phyloP scores from a whole-genome alignment of 108 stramenopile species.

The Skeletonema costatum region DNA sequence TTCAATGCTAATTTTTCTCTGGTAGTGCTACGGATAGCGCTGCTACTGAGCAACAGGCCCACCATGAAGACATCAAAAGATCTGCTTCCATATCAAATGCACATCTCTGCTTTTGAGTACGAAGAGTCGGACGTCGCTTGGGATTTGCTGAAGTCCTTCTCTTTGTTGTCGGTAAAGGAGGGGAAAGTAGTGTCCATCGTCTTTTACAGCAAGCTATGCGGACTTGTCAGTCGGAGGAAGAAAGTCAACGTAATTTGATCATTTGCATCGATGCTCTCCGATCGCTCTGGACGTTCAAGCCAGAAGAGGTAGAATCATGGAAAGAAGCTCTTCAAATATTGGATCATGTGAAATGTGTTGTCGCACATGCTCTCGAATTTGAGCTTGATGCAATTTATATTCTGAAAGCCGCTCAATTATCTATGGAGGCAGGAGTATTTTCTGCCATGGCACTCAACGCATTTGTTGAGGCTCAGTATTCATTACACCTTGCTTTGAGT shows the following conservation, averaged over 20 bases:
- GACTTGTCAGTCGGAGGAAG: conserved; percentile 46
- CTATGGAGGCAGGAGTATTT: conserved; percentile 59
- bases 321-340: conserved; percentile 51
- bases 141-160: conserved; percentile 70
- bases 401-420: conserved; percentile 47
- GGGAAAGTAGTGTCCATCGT: conserved; percentile 64
- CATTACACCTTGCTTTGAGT: conserved; percentile 52
- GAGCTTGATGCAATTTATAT: conserved; percentile 16
- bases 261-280: conserved; percentile 54
- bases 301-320: conserved; percentile 49
- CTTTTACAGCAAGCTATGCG: conserved; percentile 62
- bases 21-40: background rate
- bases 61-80: background rate
- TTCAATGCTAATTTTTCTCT: conserved; percentile 9
- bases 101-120: conserved; percentile 47
- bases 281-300: conserved; percentile 56
- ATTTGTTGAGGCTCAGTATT: conserved; percentile 59
- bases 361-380: conserved; percentile 31
- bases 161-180: conserved; percentile 58
- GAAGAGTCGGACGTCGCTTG: conserved; percentile 67
- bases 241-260: conserved; percentile 20
- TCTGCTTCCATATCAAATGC: conserved; percentile 5
- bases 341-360: conserved; percentile 66
- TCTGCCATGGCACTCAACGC: conserved; percentile 70
- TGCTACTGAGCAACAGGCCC: background rate